Percentiles rank a stretch among this genome's conserved stretches.
These are phyloP conservation scores for Berberis vulgaris DNA, from an alignment of 164 flowering plant genomes.

Conservation along the genomic window DNA sequence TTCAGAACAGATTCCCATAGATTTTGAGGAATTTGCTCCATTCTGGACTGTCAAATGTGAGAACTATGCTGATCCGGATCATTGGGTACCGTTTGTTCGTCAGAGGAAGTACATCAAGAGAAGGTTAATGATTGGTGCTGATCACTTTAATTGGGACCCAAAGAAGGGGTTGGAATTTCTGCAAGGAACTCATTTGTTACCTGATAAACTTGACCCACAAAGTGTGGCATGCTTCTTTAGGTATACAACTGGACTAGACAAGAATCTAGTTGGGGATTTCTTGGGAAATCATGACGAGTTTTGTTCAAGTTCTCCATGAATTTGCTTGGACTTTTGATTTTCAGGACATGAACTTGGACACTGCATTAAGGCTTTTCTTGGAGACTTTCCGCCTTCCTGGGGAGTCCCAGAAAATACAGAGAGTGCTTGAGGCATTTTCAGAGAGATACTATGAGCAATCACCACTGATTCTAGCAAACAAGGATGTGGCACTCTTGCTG, in stretches of 20 bases:
- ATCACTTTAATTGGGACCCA: conserved; percentile 31
- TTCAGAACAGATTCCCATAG: conserved; percentile 10
- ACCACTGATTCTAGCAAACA: too few species aligned
- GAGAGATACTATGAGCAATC: conserved; percentile 5
- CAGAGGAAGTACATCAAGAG: conserved; percentile 27
- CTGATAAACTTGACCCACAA: conserved; percentile 31
- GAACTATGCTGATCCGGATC: conserved; percentile 22
- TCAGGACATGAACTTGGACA: conserved; percentile 33
- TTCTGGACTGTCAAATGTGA: conserved; percentile 35
- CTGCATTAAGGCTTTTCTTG: conserved; percentile 31
- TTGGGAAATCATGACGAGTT: conserved; percentile 37
- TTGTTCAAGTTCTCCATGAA: conserved; percentile 35
- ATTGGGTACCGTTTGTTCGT: conserved; percentile 31
- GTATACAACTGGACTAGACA: conserved; percentile 33
- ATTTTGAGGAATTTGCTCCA: conserved; percentile 21
- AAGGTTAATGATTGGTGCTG: conserved; percentile 24
- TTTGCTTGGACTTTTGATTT: conserved; percentile 36
- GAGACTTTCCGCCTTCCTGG: conserved; percentile 42
- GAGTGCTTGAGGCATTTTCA: conserved; percentile 42
- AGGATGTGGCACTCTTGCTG: too few species aligned
- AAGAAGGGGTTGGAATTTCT: conserved; percentile 35
- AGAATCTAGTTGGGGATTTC: conserved; percentile 33
- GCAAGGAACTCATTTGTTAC: conserved; percentile 29
- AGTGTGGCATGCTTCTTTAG: conserved; percentile 40
- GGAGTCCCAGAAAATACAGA: conserved; percentile 38